Evolutionary conservation across 2,329 filamentous ascomycete genomes (phyloP).

Genomic region (Pleoardoris graminearum): DNA sequence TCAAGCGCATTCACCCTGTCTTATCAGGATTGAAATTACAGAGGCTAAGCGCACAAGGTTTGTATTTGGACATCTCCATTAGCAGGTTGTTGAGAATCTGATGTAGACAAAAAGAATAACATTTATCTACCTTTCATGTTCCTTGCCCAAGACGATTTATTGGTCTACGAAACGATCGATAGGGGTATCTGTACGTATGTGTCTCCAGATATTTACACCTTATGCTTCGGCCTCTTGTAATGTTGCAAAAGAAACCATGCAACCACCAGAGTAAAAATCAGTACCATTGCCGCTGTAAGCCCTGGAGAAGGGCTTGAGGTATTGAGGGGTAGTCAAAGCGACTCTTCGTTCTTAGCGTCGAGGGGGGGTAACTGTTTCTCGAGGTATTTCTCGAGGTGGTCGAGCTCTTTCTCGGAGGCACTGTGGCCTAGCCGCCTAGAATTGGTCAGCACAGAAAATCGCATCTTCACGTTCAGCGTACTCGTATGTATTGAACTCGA

Average conservation of each 20-base stretch:
- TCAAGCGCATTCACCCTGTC: too few species aligned
- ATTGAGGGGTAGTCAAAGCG: conserved; percentile 36
- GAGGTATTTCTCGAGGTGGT: conserved; percentile 74
- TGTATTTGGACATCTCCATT: too few species aligned
- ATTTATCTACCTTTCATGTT: not conserved
- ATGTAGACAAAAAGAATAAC: not conserved
- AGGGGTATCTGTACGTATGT: not conserved
- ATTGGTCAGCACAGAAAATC: conserved; percentile 11
- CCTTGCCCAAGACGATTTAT: not conserved
- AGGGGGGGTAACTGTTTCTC: conserved; percentile 56
- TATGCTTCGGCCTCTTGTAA: not conserved
- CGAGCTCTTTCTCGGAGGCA: conserved; percentile 75
- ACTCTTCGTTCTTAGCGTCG: conserved; percentile 39
- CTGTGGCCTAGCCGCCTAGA: conserved; percentile 72
- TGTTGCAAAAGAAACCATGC: conserved; percentile 31
- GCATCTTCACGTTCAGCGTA: conserved; percentile 47
- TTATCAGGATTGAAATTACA: too few species aligned
- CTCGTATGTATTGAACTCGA: conserved; percentile 76
- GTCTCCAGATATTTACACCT: not conserved
- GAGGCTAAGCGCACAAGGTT: too few species aligned
- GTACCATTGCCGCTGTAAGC: conserved; percentile 26
- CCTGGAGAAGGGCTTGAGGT: conserved; percentile 11
- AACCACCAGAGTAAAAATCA: conserved; percentile 28
- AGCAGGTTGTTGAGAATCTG: too few species aligned
- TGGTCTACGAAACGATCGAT: not conserved